Evolutionary conservation across 2,329 filamentous ascomycete genomes (phyloP), one percentile per base, ranked within the genome.

Genomic region (Neopestalotiopsis sp.): DNA sequence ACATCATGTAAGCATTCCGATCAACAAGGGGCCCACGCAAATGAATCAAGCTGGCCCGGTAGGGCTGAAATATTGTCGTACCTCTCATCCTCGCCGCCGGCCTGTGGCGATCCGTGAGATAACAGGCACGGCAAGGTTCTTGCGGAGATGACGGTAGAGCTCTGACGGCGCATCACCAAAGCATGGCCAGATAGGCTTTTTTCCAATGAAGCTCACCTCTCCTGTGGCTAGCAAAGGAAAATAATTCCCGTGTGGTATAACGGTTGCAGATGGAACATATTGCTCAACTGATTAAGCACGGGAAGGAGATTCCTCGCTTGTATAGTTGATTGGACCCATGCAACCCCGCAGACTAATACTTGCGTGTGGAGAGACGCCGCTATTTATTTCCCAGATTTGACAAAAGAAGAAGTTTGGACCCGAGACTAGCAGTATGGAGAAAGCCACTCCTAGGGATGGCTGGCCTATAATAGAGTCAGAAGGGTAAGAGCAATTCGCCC

Each of bases 101-200:
- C 79, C 76, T 57, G 73, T 84, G 12, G 84, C 83, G 70, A 79
- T 83, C 66, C 84, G 83, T 69, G 82, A 82, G 0, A 75, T 77
- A 45, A 81, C 81, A 4, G 74, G 70, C 34, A 76, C 86, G 82
- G 79, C 84, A 1, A 80, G 83, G 57, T 83, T 84, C 62, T 59
- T 17, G 57, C 57, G 13, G 57, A 59, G 13, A 59, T 20, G 24
- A 59, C 57, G 12, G 57, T 32, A 30, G 30, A 59, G 57, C 57
- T 59, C 30, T 59, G 57, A 20, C 57, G 57, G 13, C 57, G 57
- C 57, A 59, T 59, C 30, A 59, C 57, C 57, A 20, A 20, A 28
- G n/a, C 45, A 52, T 52, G 45, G 45, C 45, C n/a, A 52, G 45
- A 52, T 52, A 52, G 45, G 45, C 45, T 20, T 52, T 45, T 17